Conservation (phyloP, 2,329 filamentous ascomycete genomes). For the Zymoseptoria ardabiliae region DNA sequence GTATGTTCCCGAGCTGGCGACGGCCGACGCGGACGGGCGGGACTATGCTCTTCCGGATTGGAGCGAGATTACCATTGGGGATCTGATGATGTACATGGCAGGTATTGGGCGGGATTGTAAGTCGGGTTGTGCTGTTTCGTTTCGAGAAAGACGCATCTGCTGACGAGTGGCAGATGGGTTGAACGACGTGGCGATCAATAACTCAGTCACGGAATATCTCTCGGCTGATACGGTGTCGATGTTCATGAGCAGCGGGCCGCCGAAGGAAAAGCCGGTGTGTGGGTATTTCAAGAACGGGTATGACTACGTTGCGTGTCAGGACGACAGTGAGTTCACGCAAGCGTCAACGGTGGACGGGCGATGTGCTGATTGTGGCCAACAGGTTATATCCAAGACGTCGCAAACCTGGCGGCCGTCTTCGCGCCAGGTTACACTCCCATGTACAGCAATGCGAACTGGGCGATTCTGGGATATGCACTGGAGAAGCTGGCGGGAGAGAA, state of each 20-base stretch:
- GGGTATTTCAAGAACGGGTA: constrained; percentile 9
- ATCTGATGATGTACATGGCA: constrained; percentile 41
- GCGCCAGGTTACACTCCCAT: constrained; percentile 10
- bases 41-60: constrained; percentile 36
- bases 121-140: too few species aligned
- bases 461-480: constrained; percentile 10
- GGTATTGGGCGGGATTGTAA: constrained; percentile 33
- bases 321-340: not conserved
- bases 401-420: constrained; percentile 11
- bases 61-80: constrained; percentile 42
- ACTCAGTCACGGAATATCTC: constrained; percentile 8
- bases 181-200: constrained; percentile 7
- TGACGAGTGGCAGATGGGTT: not conserved
- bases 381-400: constrained; percentile 6
- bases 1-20: constrained; percentile 36
- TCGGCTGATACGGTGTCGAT: constrained; percentile 14
- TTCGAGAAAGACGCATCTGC: too few species aligned
- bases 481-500: constrained; percentile 2
- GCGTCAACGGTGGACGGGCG: not conserved
- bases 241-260: constrained; percentile 29
- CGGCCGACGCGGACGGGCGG: constrained; percentile 21
- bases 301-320: constrained; percentile 7
- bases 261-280: constrained; percentile 10
- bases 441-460: constrained; percentile 18
- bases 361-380: not conserved